Evolutionary conservation across 139 green algal species (phyloP), one percentile per base, ranked within the genome.

Genomic region (Volvox reticuliferus): DNA sequence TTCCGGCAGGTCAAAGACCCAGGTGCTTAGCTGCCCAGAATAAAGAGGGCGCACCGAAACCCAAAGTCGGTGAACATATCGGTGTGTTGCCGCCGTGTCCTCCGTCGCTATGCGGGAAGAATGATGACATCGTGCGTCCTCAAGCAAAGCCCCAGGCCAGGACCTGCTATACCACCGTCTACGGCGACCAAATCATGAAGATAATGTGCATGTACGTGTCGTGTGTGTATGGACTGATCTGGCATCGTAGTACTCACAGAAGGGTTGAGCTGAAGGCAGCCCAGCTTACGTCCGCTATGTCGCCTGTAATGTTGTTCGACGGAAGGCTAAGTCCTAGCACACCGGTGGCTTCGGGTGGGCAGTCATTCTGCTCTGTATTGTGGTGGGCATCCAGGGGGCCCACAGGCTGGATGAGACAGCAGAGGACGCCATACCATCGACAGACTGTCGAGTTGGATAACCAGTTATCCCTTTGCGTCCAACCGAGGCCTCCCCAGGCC

Each of bases 271-370:
- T 63, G 30, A 89, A 61, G 1, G 85, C 28, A 1, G 37, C 37
- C 85, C 85, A 89, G 28, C 22, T 0, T 37, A 89, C 85, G 1
- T 44, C 85, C 28, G 28, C 17, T 44, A 89, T 1, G 17, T 69
- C 37, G 28, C 85, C 85, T 5, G 26, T 82, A 67, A 89, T 89
- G 69, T 89, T 89, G 69, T 89, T 89, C 0, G 28, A 36, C 9
- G 69, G 18, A 24, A 89, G 85, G n/a, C 44, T 82, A 0, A 89
- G 85, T 0, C 28, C 69, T 19, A 82, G 1, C 13, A 89, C 85
- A 12, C 28, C 85, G 12, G 3, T 55, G 18, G 28, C 69, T 36
- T 24, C n/a, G n/a, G 6, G 28, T 26, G n/a, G 1, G 85, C 69
- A 89, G 0, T 62, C 22, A 19, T 16, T 26, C 9, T 37, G 18